Evolutionary conservation across 208 protist species (phyloP).

Genomic region (Leishmania guyanensis): DNA sequence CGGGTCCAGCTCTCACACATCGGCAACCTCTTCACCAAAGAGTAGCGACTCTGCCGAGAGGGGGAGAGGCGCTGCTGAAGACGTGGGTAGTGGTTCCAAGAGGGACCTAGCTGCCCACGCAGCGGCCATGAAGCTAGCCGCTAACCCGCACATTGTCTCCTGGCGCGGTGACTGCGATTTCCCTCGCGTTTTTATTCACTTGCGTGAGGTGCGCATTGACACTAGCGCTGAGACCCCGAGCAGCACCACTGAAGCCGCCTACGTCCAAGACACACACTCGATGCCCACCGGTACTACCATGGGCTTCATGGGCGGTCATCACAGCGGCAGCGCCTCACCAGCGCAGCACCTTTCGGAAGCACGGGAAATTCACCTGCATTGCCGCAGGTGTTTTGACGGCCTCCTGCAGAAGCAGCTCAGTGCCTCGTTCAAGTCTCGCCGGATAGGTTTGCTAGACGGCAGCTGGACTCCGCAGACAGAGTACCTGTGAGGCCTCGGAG

Average conservation of each 20-base stretch:
- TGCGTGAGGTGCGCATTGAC: constrained; percentile 58
- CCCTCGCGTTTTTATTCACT: constrained; percentile 83
- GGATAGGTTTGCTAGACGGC: constrained; percentile 76
- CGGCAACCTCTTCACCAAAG: background rate
- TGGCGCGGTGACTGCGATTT: constrained; percentile 87
- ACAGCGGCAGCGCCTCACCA: background rate
- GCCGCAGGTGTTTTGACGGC: constrained; percentile 79
- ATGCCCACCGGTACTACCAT: background rate
- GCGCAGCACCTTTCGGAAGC: constrained; percentile 5
- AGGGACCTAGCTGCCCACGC: constrained; percentile 21
- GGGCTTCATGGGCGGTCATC: background rate
- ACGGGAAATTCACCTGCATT: constrained; percentile 64
- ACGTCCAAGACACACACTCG: background rate
- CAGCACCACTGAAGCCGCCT: background rate
- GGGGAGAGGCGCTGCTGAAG: background rate
- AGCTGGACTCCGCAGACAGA: constrained; percentile 81
- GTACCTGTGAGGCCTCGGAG: constrained; percentile 34
- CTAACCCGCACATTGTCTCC: constrained; percentile 29
- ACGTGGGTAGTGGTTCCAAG: background rate
- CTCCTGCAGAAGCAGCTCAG: constrained; percentile 52
- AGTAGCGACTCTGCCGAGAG: background rate
- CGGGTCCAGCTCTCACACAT: background rate
- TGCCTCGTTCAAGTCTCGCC: constrained; percentile 51
- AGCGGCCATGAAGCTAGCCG: constrained; percentile 24
- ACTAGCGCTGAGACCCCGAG: constrained; percentile 16